Conservation (phyloP, 768 basidiomycete genomes). For the Naganishia vishniacii region DNA sequence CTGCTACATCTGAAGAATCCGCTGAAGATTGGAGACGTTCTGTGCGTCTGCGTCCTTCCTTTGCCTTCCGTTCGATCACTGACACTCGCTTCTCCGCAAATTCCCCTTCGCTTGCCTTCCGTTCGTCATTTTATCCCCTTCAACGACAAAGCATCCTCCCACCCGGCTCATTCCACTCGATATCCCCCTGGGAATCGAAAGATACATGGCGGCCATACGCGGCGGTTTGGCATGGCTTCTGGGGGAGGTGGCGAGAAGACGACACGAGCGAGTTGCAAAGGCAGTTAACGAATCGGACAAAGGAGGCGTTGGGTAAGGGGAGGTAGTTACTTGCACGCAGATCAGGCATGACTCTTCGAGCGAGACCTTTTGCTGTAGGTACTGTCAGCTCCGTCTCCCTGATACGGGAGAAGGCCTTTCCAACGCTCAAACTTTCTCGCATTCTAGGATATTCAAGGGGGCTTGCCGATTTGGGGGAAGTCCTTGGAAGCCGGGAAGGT, state of each 20-base stretch:
- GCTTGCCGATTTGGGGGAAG: no score
- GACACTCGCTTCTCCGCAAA: no score
- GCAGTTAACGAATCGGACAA: conserved; percentile 32
- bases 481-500: no score
- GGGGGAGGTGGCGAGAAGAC: conserved; percentile 36
- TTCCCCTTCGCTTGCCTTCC: background rate
- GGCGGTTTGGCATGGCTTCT: conserved; percentile 34
- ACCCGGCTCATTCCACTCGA: conserved; percentile 34
- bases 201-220: conserved; percentile 33
- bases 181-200: conserved; percentile 35
- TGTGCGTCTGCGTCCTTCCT: conserved; percentile 25
- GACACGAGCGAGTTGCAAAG: conserved; percentile 33
- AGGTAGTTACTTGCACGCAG: no score
- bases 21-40: conserved; percentile 34
- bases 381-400: no score
- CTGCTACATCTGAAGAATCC: conserved; percentile 35
- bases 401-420: no score
- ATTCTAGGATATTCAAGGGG: no score
- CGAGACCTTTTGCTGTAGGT: no score
- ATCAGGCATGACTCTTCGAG: no score
- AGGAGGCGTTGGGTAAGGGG: conserved; percentile 27
- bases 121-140: background rate
- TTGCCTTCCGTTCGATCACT: background rate
- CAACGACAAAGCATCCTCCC: conserved; percentile 25
- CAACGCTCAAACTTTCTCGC: no score